Evolutionary conservation across 148 eudicot species (phyloP), one percentile per base, ranked within the genome.

Genomic region (Camellia lanceoleosa): DNA sequence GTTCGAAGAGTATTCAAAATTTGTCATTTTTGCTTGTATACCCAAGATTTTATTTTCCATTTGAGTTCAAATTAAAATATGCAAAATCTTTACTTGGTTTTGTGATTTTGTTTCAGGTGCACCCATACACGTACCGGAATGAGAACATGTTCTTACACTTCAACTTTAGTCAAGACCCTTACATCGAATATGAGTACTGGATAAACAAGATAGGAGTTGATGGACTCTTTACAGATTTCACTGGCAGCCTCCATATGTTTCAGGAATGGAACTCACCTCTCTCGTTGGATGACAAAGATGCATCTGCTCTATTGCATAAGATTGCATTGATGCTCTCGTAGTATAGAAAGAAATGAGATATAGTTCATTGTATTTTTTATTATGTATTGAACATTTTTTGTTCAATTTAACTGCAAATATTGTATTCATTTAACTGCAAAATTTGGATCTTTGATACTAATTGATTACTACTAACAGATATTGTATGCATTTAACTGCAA

Each of bases 181-280:
- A 90, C 74, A 76, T 79, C 1, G 99, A 96, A 71, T 96, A 86
- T 19, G 95, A 85, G 71, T 93, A 78, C 83, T 93, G 99, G 98
- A 80, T 93, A 81, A 93, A 92, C 82, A 84, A 85, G 84, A 84
- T 96, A 2, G 91, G 97, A 13, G 93, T 96, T 54, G 99, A 96
- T 75, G 98, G 99, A 68, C 85, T 96, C 51, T 96, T 96, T 68
- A 96, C 99, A 0, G 99, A 96, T 68, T 96, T 96, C 79, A 84
- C 99, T 0, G 98, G 98, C 74, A 96, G 97, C 86, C 87, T 96
- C 71, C 98, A 92, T 76, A 82, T 79, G 76, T 96, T 68, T 84
- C 98, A 92, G 82, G 89, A 93, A 84, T 92, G 92, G 94, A 88
- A 89, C 52, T 85, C 89, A 5, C 94, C 97, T 70, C 83, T 42